These are phyloP conservation scores for Quercus rubra DNA, from an alignment of 306 rosid genomes.

Conservation along the genomic window DNA sequence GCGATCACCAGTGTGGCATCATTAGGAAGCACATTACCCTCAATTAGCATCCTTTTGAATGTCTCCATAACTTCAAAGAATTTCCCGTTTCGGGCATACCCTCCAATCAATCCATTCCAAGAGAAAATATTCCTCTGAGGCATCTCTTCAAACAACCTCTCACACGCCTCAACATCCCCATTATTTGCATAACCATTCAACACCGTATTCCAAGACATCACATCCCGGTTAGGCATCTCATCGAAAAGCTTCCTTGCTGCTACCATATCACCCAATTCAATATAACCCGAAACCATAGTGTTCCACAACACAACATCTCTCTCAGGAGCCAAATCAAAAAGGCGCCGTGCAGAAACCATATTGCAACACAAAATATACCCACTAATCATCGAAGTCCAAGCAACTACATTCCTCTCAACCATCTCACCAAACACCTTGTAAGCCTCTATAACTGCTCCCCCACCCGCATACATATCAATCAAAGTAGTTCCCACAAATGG, in stretches of 20 bases:
- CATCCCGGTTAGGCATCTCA: constrained; percentile 39
- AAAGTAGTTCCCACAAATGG: constrained; percentile 48
- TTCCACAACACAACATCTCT: constrained; percentile 76
- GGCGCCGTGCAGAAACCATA: constrained; percentile 46
- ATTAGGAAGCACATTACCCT: constrained; percentile 54
- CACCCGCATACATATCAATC: constrained; percentile 55
- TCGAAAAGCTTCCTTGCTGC: constrained; percentile 28
- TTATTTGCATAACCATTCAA: constrained; percentile 62
- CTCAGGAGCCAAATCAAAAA: constrained; percentile 62
- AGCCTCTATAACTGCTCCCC: constrained; percentile 46
- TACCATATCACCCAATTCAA: constrained; percentile 47
- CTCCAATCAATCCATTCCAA: constrained; percentile 76
- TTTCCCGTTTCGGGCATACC: constrained; percentile 36
- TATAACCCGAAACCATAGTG: constrained; percentile 60
- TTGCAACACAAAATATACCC: constrained; percentile 48
- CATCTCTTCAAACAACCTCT: constrained; percentile 56
- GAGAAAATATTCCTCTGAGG: constrained; percentile 69
- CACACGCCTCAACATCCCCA: constrained; percentile 46
- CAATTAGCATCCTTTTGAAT: constrained; percentile 59
- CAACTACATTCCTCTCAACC: constrained; percentile 62
- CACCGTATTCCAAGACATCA: constrained; percentile 70
- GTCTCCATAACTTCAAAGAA: constrained; percentile 44
- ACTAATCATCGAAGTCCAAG: constrained; percentile 68
- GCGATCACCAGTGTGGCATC: constrained; percentile 60
- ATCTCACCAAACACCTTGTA: constrained; percentile 63